phyloP scores from a whole-genome alignment of 768 basidiomycete species.

The Boletales sp. region DNA sequence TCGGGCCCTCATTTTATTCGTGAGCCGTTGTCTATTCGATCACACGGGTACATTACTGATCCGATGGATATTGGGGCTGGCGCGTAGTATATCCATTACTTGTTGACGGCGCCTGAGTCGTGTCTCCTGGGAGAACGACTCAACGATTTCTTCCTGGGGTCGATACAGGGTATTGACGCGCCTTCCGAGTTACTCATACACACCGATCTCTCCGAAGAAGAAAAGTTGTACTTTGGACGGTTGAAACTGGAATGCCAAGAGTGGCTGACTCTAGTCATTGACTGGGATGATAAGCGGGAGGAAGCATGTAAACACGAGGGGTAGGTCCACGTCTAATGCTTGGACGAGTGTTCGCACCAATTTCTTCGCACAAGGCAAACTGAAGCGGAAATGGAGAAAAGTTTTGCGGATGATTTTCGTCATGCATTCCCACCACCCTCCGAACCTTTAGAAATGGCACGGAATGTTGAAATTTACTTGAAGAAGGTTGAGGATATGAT shows the following conservation, averaged over 20 bases:
- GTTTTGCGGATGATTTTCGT: conserved; percentile 23
- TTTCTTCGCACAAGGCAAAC: conserved; percentile 6
- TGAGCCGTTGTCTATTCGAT: conserved; percentile 2
- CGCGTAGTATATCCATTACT: conserved; percentile 25
- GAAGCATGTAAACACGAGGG: conserved; percentile 4
- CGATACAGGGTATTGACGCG: conserved; percentile 5
- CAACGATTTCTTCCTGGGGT: conserved; percentile 29
- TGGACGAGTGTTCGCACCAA: background rate
- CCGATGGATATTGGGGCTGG: background rate
- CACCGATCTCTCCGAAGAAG: conserved; percentile 17
- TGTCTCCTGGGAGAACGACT: conserved; percentile 17
- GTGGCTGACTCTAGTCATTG: conserved; percentile 16
- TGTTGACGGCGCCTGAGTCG: conserved; percentile 27
- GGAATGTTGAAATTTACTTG: conserved; percentile 24
- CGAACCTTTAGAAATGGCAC: conserved; percentile 6
- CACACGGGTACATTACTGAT: background rate
- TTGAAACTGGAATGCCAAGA: conserved; percentile 14
- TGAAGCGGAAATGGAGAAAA: conserved; percentile 7
- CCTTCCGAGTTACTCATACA: conserved; percentile 25
- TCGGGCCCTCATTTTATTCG: conserved; percentile 18
- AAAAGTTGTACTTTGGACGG: conserved; percentile 15
- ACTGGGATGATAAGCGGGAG: conserved; percentile 21
- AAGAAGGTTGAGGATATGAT: conserved; percentile 25
- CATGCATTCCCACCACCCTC: conserved; percentile 18
- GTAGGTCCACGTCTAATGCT: conserved; percentile 1